phyloP scores from a whole-genome alignment of 805 yeast genomes.

The Suhomyces kilbournensis region DNA sequence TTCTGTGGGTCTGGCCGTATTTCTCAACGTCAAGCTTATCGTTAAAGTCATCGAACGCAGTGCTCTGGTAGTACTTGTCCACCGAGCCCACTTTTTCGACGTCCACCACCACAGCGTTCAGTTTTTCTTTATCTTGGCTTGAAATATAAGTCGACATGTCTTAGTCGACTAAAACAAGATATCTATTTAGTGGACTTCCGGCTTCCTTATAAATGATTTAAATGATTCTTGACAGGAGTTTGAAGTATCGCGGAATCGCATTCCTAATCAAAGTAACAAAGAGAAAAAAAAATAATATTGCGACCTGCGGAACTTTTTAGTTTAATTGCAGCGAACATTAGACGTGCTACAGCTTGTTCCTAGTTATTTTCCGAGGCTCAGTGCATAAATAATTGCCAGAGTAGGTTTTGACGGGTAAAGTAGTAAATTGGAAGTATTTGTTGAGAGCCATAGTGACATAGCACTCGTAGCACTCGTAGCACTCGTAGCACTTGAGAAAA shows the following conservation, averaged over 20 bases:
- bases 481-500: no score
- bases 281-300: not conserved
- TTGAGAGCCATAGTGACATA: no score
- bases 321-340: no score
- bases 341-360: not conserved
- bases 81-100: constrained; percentile 8
- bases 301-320: not conserved
- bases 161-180: not conserved
- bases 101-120: constrained; percentile 4
- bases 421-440: no score
- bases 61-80: constrained; percentile 3
- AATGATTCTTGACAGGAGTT: not conserved
- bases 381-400: not conserved
- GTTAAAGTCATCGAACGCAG: constrained; percentile 21
- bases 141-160: not conserved
- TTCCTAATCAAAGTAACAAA: not conserved
- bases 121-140: not conserved
- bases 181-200: not conserved
- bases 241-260: not conserved
- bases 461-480: no score
- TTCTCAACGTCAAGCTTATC: constrained; percentile 24
- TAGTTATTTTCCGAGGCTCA: not conserved
- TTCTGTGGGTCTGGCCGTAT: constrained; percentile 30
- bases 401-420: not conserved
- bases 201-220: not conserved